Evolutionary conservation across 306 rosid species (phyloP), one percentile per base, ranked within the genome.

Genomic region (Prunus campanulata): DNA sequence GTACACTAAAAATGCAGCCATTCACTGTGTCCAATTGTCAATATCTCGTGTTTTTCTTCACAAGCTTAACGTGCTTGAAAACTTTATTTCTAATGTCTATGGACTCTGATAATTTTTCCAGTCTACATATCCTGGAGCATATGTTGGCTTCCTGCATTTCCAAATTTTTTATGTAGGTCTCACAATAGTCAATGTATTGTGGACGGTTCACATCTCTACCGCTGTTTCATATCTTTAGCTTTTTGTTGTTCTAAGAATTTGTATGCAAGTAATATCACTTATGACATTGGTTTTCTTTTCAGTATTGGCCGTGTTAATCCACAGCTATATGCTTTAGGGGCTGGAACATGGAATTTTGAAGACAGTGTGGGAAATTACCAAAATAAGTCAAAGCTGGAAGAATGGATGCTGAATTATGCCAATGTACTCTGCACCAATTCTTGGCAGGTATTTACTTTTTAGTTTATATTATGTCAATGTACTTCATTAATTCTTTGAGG

Each of bases 251-350:
- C 24, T 60, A 13, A 46, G 39, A 77, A 44, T 70, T 80, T 46
- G 47, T 82, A 20, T 77, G 16, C 52, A 19, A 20, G 15, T 64
- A 74, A 57, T 79, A 60, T 65, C 62, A 70, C 81, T 80, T 61
- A 82, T 69, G 68, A 29, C 71, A 59, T 49, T 72, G 60, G 32
- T 54, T 76, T 72, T 82, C 47, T 32, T 85, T 81, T 79, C 82
- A 94, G 98, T 87, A 94, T 94, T 85, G 98, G 98, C 85, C 85
- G 71, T 42, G 86, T 94, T 78, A 85, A 94, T 88, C 91, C 91
- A 20, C 91, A 90, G 72, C 80, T 94, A 67, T 94, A 90, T 75
- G 93, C 93, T 79, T 82, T 94, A 80, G 98, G 87, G 60, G 85
- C 91, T 59, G 90, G 88, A 76, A 72, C 91, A 62, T 68, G 84